Conservation (phyloP, 116 monocot genomes). For the Papilionanthe hybrid region DNA sequence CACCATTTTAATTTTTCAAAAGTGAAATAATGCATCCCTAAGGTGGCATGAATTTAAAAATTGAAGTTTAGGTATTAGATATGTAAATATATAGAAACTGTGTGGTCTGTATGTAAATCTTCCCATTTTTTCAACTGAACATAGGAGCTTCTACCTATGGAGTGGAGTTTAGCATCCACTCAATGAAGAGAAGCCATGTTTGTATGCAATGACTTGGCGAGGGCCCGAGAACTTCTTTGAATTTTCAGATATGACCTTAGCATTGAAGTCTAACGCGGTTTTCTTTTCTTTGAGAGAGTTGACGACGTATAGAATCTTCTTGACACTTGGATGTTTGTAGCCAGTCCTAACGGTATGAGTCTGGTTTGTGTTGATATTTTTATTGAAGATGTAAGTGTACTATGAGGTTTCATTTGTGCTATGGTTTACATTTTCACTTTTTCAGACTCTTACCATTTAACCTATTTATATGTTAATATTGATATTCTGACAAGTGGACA, state of each 20-base stretch:
- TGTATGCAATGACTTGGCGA: background rate
- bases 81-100: no score
- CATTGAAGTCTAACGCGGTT: background rate
- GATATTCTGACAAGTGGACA: conserved; percentile 6
- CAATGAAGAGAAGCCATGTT: background rate
- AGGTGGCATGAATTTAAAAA: no score
- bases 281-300: background rate
- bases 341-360: background rate
- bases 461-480: background rate
- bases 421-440: background rate
- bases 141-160: no score
- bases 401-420: background rate
- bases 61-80: no score
- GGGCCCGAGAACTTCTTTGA: background rate
- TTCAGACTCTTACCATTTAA: background rate
- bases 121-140: no score
- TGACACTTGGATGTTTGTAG: background rate
- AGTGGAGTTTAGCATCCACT: no score
- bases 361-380: no score
- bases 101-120: no score
- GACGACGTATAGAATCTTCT: background rate
- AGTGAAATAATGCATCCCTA: no score
- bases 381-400: background rate
- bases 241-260: background rate
- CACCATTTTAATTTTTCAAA: no score